Base-by-base conservation (phyloP, 129 eudicot genomes). In the Scalesia atractyloides region DNA sequence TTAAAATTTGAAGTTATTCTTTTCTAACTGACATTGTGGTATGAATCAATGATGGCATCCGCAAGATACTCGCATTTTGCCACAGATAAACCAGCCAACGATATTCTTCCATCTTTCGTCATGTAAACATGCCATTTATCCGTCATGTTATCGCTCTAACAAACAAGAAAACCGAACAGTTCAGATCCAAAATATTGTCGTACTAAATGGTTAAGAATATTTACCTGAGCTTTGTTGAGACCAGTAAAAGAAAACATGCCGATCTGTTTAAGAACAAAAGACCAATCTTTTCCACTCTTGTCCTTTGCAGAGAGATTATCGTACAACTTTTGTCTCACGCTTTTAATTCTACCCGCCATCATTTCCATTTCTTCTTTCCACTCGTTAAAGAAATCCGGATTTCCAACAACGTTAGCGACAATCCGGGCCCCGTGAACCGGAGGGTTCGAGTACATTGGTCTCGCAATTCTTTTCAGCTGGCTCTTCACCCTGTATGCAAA, bases 181-280 rank as follows among this genome's bases (percentile, higher is more conserved):
- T 30, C 34, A 30, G 34, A 30, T 30, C 5, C 34, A 30, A 30
- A 30, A 30, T 30, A 30, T 3, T 30, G 34, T 30, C 34, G 43
- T 58, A 14, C 56, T 9, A 19, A 50, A 15, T 15, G 20, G 56
- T 50, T 14, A 13, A 49, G 17, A 8, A 37, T 14, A 48, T 13
- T 76, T 78, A 93, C 98, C 96, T 93, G 98, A 53, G 97, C 69
- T 86, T 84, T 94, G 80, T 83, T 94, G 9, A 94, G 82, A 79
- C 98, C 98, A 2, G 98, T 94, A 66, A 90, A 94, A 18, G 98
- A 94, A 80, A 94, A 90, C 98, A 94, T 94, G 83, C 98, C 98
- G 24, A 94, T 94, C 86, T 94, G 98, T 71, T 83, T 84, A 70
- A 94, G 96, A 47, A 94, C 79, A 52, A 86, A 94, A 12, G 97